phyloP scores from a whole-genome alignment of 1,284 basidiomycete genomes.

The Pseudozyma sp. region DNA sequence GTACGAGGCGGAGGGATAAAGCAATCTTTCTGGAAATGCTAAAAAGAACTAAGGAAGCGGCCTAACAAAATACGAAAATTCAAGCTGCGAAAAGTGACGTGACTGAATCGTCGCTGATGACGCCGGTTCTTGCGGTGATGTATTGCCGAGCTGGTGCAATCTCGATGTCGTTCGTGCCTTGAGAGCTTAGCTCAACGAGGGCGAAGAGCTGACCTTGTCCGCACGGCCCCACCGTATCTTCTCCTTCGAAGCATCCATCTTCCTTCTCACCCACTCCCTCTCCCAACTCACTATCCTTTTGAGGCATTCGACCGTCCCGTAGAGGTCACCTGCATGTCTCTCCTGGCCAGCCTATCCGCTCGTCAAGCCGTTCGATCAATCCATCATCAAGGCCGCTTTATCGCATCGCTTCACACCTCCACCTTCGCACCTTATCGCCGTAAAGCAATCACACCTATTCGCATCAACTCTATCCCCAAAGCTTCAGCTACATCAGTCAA shows the following conservation, averaged over 20 bases:
- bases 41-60: not conserved
- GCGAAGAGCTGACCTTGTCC: too few relatives aligned
- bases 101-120: too few relatives aligned
- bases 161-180: too few relatives aligned
- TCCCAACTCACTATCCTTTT: not conserved
- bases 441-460: not conserved
- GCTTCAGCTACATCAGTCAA: slow-evolving; percentile 1
- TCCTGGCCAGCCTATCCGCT: slow-evolving; percentile 1
- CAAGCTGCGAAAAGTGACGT: not conserved
- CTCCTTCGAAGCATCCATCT: not conserved
- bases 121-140: too few relatives aligned
- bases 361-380: slow-evolving; percentile 23
- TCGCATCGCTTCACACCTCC: not conserved
- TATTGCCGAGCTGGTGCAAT: not conserved
- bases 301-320: not conserved
- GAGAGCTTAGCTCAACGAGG: not conserved
- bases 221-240: not conserved
- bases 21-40: not conserved
- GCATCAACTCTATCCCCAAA: not conserved
- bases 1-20: not conserved
- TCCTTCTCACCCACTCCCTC: not conserved
- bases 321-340: slow-evolving; percentile 12
- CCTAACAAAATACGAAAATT: too few relatives aligned
- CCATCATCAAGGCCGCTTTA: slow-evolving; percentile 15
- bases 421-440: not conserved